Percentiles rank a stretch among this genome's conserved stretches.
Evolutionary conservation across 345 rosid genomes (phyloP).

Genomic region (Acer campestre): DNA sequence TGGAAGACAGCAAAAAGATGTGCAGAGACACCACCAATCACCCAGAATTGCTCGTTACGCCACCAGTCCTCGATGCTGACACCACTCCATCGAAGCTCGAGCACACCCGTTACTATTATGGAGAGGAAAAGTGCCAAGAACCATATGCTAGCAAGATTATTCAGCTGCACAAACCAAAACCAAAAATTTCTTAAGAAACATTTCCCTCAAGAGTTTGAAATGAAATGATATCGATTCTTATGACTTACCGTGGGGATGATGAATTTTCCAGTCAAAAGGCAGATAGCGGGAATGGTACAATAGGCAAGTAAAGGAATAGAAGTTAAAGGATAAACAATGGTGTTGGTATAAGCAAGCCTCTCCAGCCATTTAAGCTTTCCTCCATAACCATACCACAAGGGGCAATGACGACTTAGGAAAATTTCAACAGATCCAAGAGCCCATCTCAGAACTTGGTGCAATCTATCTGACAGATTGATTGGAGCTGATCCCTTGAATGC

Average conservation of each 20-base stretch:
- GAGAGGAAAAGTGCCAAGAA: constrained; percentile 88
- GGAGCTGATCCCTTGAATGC: constrained; percentile 98
- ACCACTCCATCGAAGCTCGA: constrained; percentile 91
- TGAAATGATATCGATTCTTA: not conserved
- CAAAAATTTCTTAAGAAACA: constrained; percentile 6
- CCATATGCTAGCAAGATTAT: constrained; percentile 81
- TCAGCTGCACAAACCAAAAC: constrained; percentile 50
- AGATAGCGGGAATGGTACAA: constrained; percentile 89
- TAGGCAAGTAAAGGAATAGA: constrained; percentile 94
- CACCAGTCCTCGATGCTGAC: constrained; percentile 89
- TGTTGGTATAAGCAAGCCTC: constrained; percentile 89
- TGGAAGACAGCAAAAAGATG: constrained; percentile 95
- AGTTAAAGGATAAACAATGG: constrained; percentile 94
- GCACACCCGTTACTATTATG: constrained; percentile 79
- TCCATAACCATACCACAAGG: constrained; percentile 92
- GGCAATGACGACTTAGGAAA: constrained; percentile 93
- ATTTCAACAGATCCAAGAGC: constrained; percentile 96
- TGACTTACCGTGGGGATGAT: constrained; percentile 81
- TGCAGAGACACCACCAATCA: constrained; percentile 94
- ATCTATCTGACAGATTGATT: constrained; percentile 85
- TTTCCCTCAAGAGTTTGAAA: not conserved
- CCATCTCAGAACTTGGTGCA: constrained; percentile 97
- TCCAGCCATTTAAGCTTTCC: constrained; percentile 91
- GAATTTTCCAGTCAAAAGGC: constrained; percentile 95
- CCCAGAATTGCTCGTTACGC: constrained; percentile 99